Evolutionary conservation across 1,139 yeast genomes (phyloP).

Genomic region (Meyerozyma smithsonii): DNA sequence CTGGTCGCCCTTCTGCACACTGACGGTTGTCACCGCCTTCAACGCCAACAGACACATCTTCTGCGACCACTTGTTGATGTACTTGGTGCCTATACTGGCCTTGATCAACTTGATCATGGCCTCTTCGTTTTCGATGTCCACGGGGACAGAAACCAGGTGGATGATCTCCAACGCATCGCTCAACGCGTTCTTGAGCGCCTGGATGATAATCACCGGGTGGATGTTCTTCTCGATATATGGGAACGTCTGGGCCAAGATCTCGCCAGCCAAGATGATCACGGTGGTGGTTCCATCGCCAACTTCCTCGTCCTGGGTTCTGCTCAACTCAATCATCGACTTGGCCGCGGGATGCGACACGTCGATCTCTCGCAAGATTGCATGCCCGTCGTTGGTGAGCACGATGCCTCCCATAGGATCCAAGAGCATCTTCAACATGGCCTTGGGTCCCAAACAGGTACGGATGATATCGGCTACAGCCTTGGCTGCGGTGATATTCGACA

Average conservation of each 20-base stretch:
- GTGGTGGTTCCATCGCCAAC: slow-evolving; percentile 99
- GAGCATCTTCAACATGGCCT: slow-evolving; percentile 97
- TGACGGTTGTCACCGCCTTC: slow-evolving; percentile 82
- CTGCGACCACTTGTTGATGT: slow-evolving; percentile 85
- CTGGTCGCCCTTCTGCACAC: slow-evolving; percentile 59
- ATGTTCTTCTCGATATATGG: slow-evolving; percentile 92
- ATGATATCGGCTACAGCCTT: slow-evolving; percentile 97
- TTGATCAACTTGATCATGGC: slow-evolving; percentile 85
- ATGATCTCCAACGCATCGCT: slow-evolving; percentile 87
- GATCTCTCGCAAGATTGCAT: slow-evolving; percentile 83
- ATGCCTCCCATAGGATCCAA: slow-evolving; percentile 99
- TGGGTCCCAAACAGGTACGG: slow-evolving; percentile 98
- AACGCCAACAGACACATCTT: slow-evolving; percentile 89
- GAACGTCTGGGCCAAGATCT: slow-evolving; percentile 89
- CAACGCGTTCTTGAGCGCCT: slow-evolving; percentile 88
- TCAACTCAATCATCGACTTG: slow-evolving; percentile 94
- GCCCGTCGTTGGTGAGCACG: slow-evolving; percentile 96
- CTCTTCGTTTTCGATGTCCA: slow-evolving; percentile 75
- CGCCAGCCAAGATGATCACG: slow-evolving; percentile 93
- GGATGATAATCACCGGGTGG: slow-evolving; percentile 94
- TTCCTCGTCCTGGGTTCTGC: slow-evolving; percentile 98
- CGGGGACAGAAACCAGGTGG: slow-evolving; percentile 77
- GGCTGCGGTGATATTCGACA: slow-evolving; percentile 96
- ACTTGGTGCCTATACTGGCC: slow-evolving; percentile 95
- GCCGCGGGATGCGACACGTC: slow-evolving; percentile 98